Conservation (phyloP, 2,329 filamentous ascomycete genomes). For the Parastagonospora nodorum region DNA sequence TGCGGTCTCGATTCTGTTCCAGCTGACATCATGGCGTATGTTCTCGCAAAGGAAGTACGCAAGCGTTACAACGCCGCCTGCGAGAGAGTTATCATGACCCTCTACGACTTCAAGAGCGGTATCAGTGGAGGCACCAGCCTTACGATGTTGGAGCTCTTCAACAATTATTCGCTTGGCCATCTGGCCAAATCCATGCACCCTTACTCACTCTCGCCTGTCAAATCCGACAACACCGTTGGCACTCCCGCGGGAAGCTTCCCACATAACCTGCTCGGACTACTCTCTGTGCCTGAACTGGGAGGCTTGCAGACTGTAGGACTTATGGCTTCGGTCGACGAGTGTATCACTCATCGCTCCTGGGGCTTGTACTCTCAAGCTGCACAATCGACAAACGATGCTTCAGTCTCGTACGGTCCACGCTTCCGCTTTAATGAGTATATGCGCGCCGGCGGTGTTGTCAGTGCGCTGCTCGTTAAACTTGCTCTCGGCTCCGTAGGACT, state of each 20-base stretch:
- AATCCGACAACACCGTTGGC: conserved; percentile 44
- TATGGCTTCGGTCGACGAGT: conserved; percentile 58
- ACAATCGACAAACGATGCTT: conserved; percentile 34
- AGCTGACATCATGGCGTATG: conserved; percentile 61
- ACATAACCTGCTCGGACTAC: conserved; percentile 57
- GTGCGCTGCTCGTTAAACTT: conserved; percentile 56
- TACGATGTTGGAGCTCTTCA: conserved; percentile 66
- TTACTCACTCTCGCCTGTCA: conserved; percentile 57
- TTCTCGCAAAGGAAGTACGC: conserved; percentile 60
- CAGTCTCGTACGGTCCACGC: conserved; percentile 56
- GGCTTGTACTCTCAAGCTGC: conserved; percentile 52
- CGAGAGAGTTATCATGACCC: conserved; percentile 56
- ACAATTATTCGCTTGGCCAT: conserved; percentile 53
- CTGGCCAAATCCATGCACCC: conserved; percentile 55
- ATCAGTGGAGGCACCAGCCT: conserved; percentile 64
- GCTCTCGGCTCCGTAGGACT: conserved; percentile 52
- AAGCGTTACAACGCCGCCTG: conserved; percentile 57
- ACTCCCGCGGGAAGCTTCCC: conserved; percentile 43
- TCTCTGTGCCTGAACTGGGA: conserved; percentile 61
- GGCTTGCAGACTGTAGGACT: conserved; percentile 62
- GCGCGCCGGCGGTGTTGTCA: conserved; percentile 55
- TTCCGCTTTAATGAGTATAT: conserved; percentile 65
- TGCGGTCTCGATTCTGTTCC: conserved; percentile 67
- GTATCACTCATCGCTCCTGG: conserved; percentile 65
- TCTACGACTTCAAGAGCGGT: conserved; percentile 58